These are phyloP conservation scores for Tricholoma saponaceum DNA, from an alignment of 768 basidiomycete genomes.

Conservation along the genomic window DNA sequence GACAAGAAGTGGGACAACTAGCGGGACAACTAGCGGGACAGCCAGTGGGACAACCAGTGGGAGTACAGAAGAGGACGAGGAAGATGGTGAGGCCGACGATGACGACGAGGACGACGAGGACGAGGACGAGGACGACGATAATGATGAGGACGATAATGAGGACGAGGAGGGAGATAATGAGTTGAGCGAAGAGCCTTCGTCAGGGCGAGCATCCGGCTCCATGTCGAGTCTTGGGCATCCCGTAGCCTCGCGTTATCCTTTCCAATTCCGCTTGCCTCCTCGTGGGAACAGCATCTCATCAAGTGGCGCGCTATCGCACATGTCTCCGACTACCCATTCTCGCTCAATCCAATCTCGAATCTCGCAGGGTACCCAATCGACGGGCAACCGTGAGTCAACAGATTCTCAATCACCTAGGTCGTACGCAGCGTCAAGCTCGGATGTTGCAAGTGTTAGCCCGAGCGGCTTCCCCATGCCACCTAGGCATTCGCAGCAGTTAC, in stretches of 20 bases:
- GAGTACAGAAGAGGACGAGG: slow-evolving; percentile 26
- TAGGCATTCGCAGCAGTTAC: slow-evolving; percentile 30
- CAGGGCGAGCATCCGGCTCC: slow-evolving; percentile 70
- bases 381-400: slow-evolving; percentile 57
- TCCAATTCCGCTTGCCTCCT: slow-evolving; percentile 54
- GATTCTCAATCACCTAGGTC: slow-evolving; percentile 53
- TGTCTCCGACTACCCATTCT: slow-evolving; percentile 28
- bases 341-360: slow-evolving; percentile 32
- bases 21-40: slow-evolving; percentile 10
- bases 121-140: slow-evolving; percentile 21
- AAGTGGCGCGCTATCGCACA: slow-evolving; percentile 32
- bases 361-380: slow-evolving; percentile 51
- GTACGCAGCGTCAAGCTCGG: slow-evolving; percentile 29
- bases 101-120: slow-evolving; percentile 26
- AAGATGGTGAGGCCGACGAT: slow-evolving; percentile 26
- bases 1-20: slow-evolving; percentile 14
- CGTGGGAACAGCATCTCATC: slow-evolving; percentile 42
- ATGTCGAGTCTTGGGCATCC: slow-evolving; percentile 86
- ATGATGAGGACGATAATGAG: slow-evolving; percentile 18
- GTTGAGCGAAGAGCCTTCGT: slow-evolving; percentile 48
- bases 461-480: slow-evolving; percentile 41
- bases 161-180: slow-evolving; percentile 36
- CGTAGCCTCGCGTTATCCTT: slow-evolving; percentile 64
- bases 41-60: slow-evolving; percentile 23
- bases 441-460: slow-evolving; percentile 31